Percentiles rank a stretch among this genome's conserved stretches.
Evolutionary conservation across 2,329 filamentous ascomycete genomes (phyloP).

Genomic region (Thielaviopsis musarum): DNA sequence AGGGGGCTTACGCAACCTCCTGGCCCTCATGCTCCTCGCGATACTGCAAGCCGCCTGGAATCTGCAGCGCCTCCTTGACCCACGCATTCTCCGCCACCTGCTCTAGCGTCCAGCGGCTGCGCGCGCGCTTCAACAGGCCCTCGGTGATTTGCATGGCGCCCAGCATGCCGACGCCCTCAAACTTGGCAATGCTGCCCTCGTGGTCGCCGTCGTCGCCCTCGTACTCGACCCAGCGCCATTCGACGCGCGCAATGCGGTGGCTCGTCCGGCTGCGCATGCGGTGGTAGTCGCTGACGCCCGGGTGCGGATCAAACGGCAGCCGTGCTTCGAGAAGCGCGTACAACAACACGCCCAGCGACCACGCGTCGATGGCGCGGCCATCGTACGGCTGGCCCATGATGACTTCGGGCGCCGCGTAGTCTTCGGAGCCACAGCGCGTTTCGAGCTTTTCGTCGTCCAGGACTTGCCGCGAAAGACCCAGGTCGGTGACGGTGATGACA

Average conservation of each 20-base stretch:
- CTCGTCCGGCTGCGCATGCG: slow-evolving; percentile 67
- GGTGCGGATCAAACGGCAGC: slow-evolving; percentile 79
- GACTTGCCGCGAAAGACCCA: slow-evolving; percentile 76
- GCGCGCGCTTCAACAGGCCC: slow-evolving; percentile 64
- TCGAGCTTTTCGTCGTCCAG: slow-evolving; percentile 76
- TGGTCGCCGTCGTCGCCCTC: slow-evolving; percentile 76
- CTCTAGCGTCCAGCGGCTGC: slow-evolving; percentile 58
- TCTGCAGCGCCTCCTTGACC: slow-evolving; percentile 56
- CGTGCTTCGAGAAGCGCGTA: slow-evolving; percentile 90
- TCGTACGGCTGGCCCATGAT: slow-evolving; percentile 92
- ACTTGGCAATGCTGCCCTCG: slow-evolving; percentile 46
- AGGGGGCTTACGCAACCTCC: slow-evolving; percentile 23
- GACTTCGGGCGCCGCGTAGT: slow-evolving; percentile 93
- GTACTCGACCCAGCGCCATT: slow-evolving; percentile 89
- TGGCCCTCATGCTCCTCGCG: slow-evolving; percentile 41
- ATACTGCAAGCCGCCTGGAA: slow-evolving; percentile 45
- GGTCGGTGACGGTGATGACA: slow-evolving; percentile 75
- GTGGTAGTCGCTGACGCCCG: slow-evolving; percentile 58
- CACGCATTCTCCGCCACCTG: slow-evolving; percentile 58
- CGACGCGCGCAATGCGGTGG: slow-evolving; percentile 86
- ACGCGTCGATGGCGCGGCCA: slow-evolving; percentile 78
- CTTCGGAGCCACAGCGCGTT: slow-evolving; percentile 87
- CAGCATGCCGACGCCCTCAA: slow-evolving; percentile 46
- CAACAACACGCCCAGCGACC: slow-evolving; percentile 83
- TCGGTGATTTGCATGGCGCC: slow-evolving; percentile 73